phyloP scores from a whole-genome alignment of 441 rosid genomes.

The Gossypium davidsonii region DNA sequence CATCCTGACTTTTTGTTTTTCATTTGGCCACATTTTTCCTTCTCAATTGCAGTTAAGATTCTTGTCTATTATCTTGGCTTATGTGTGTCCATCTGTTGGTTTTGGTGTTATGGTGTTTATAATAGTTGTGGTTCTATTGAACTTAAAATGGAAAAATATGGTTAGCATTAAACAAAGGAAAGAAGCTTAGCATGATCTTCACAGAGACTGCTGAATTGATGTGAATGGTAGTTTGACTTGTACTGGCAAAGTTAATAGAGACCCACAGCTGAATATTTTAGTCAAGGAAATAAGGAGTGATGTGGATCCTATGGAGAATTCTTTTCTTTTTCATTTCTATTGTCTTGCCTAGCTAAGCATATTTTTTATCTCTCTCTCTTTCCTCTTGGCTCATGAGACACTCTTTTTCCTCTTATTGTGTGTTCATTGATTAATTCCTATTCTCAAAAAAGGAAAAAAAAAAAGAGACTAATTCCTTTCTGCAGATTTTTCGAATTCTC shows the following conservation, averaged over 20 bases:
- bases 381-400: conserved; percentile 2
- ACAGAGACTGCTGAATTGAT: not conserved
- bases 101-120: not conserved
- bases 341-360: conserved; percentile 12
- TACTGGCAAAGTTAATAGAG: not conserved
- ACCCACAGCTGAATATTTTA: not conserved
- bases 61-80: not conserved
- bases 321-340: not conserved
- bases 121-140: not conserved
- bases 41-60: not conserved
- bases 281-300: not conserved
- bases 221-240: not conserved
- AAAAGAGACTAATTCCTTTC: not conserved
- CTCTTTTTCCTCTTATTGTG: not conserved
- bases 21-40: not conserved
- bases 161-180: not conserved
- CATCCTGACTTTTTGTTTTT: not conserved
- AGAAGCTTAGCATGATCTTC: not conserved
- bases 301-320: not conserved
- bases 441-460: too few species aligned
- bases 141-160: not conserved
- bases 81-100: not conserved
- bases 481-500: conserved; percentile 77
- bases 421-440: not conserved
- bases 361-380: not conserved